Base-by-base conservation (phyloP, 2,329 filamentous ascomycete genomes). In the Pseudogymnoascus sp. region DNA sequence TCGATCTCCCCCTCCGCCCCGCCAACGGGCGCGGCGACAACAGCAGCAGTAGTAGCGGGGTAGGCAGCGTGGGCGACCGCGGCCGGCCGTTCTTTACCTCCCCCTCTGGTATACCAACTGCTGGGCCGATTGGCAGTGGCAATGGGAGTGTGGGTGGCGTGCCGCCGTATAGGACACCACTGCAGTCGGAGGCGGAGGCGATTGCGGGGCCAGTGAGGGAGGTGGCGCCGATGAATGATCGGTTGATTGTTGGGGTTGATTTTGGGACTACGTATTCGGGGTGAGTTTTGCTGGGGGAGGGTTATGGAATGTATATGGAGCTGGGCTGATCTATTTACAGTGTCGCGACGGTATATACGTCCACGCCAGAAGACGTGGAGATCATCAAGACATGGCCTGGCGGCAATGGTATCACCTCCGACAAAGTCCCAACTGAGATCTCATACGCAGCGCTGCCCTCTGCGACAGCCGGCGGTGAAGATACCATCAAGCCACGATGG, bases 331-430 rank as follows among this genome's bases (percentile, higher is more conserved):
- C 1, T 8, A 7, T 47, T 4, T 64, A 50, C 71, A 85, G 84
- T 61, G 87, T 90, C 63, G 87, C 88, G 5, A 85, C 86, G 31
- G 86, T 89, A 3, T 90, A 90, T 68, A 88, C 86, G 11, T 87
- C 84, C 3, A 89, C 85, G 1, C 88, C 89, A 10, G 88, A 92
- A 72, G 89, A 92, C 72, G 79, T 92, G 62, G 88, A 92, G 71
- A 90, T 92, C 68, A 91, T 92, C 77, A 92, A 91, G 76, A 87
- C 84, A 11, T 93, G 89, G 89, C 89, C 89, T 0, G 89, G 89
- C 26, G 88, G 88, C 29, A 92, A 92, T 70, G 88, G 88, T 68
- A 90, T 92, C 74, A 92, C 89, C n/a, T 91, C 88, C 36, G 89
- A 93, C 77, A 93, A 93, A 77, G 89, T 92, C 1, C 89, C 89